Evolutionary conservation across 805 yeast species (phyloP).

Genomic region (Zygoascus bituminiphila): DNA sequence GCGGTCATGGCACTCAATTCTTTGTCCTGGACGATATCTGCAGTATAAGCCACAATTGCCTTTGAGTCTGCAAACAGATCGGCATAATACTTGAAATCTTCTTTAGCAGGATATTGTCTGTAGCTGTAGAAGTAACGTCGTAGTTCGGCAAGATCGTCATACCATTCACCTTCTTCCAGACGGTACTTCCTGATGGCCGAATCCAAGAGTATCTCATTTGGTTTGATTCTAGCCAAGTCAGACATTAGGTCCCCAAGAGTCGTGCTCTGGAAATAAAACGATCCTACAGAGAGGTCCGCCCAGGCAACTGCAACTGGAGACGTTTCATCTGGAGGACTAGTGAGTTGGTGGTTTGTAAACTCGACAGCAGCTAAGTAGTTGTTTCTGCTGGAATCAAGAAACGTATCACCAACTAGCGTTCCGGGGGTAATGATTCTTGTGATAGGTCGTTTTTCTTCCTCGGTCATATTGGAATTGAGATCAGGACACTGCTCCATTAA

Average conservation of each 20-base stretch:
- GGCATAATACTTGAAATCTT: conserved; percentile 32
- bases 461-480: conserved; percentile 1
- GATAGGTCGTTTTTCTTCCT: conserved; percentile 53
- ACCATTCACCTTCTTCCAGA: conserved; percentile 44
- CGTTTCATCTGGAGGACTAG: conserved; percentile 1
- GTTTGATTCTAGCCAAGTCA: conserved; percentile 68
- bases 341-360: conserved; percentile 17
- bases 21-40: conserved; percentile 17
- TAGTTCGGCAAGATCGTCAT: conserved; percentile 45
- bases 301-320: conserved; percentile 68
- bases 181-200: conserved; percentile 16
- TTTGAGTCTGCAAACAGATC: conserved; percentile 33
- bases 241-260: conserved; percentile 52
- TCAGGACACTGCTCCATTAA: conserved; percentile 50
- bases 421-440: conserved; percentile 87
- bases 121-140: conserved; percentile 45
- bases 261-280: conserved; percentile 59
- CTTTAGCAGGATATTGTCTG: conserved; percentile 36
- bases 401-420: conserved; percentile 78
- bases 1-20: conserved; percentile 56
- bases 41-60: conserved; percentile 14
- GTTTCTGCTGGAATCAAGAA: conserved; percentile 62
- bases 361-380: conserved; percentile 59
- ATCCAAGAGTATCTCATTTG: conserved; percentile 64
- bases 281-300: conserved; percentile 85